Evolutionary conservation across 2,329 filamentous ascomycete genomes (phyloP), one percentile per base, ranked within the genome.

Genomic region (Colletotrichum paranaense): DNA sequence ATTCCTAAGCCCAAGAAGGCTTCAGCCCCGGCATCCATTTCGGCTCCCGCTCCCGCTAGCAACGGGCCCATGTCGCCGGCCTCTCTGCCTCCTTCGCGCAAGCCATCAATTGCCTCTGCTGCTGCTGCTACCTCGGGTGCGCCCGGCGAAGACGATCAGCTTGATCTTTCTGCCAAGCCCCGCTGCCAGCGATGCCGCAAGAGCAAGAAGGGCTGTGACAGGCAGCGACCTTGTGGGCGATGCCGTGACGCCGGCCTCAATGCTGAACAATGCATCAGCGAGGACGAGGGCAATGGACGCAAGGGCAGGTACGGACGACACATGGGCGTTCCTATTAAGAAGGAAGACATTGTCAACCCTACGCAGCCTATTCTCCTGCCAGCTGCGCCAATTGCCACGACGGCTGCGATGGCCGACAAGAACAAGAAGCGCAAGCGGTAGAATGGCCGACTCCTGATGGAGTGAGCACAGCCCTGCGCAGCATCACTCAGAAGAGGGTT

Each of bases 121-220:
- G 82, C 81, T 16, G 79, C 82, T 49, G 76, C 86, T 59, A 76
- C 86, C 58, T 83, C 87, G 5, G 85, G 86, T 8, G 89, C 87
- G 60, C 86, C 87, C 38, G 94, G 95, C 76, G 94, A 98, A 76
- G 95, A 98, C 76, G 95, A 98, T 70, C 87, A 98, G 62, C 97
- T 95, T 3, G 96, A 99, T 78, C 86, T 98, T 24, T 98, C 96
- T 0, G 95, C 93, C 76, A 98, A 98, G 85, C 97, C 97, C 69
- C 95, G 97, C 75, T 99, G 97, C 87, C 97, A 99, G 83, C 93
- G 97, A 72, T 99, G 97, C 88, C 93, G 97, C 79, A 99, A 99
- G 90, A 98, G 96, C 86, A 99, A 99, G 89, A 99, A 99, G 86
- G 97, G 97, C 14, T 99, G 97, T 81, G 97, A 99, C 85, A 93